Evolutionary conservation across 2,329 filamentous ascomycete species (phyloP), one percentile per base, ranked within the genome.

Genomic region (Xylaria arbuscula): DNA sequence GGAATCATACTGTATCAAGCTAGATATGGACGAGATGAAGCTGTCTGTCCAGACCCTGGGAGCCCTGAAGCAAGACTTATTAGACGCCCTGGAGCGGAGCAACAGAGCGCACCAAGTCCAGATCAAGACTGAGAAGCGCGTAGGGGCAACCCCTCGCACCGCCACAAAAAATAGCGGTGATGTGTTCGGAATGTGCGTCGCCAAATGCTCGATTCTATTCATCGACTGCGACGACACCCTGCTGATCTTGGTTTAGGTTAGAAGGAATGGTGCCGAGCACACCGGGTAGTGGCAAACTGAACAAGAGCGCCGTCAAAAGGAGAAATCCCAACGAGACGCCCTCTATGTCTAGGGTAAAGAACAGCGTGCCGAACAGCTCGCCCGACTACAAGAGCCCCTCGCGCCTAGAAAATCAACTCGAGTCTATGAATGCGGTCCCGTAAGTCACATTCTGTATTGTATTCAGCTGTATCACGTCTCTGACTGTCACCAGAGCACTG

Each of bases 1-100:
- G 96, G 96, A 99, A 80, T 95, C 94, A 0, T 98, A 98, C 85
- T 94, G 92, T 80, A 91, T 99, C 78, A 97, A 95, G 81, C 94
- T 98, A 90, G 93, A 94, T 28, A 83, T 89, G 56, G 93, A 97
- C 65, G 92, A 93, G 66, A 90, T 90, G 70, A 90, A 86, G 68
- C 82, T 93, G 69, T 88, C 91, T 56, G 84, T 97, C 50, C 88
- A 91, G 45, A 91, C 88, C 0, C 88, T 93, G 54, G 88, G 91
- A 51, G 88, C 89, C 64, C 92, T 99, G 78, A 97, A 97, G 80
- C 92, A 93, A 77, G 91, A 93, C 76, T 86, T 98, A 8, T 93
- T 95, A 77, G 94, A 98, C 75, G 86, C 88, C 45, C 83, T 98
- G 61, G 94, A 97, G 79, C 89, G 92, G 71, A 92, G 90, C 75